Base-by-base conservation (phyloP, 2,329 filamentous ascomycete species). In the Parasarocladium wereldwijsianum region DNA sequence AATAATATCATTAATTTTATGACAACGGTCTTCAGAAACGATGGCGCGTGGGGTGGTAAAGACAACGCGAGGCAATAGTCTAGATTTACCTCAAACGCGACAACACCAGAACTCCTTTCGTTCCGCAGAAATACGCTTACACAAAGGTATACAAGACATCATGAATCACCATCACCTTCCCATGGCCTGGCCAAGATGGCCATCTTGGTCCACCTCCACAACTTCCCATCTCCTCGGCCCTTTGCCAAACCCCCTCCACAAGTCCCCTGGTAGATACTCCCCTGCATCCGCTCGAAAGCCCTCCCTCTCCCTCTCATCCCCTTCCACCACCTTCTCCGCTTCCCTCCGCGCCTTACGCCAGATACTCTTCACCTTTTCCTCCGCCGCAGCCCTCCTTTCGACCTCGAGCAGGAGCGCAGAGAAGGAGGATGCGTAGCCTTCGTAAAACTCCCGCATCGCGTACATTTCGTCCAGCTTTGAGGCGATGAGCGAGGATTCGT, bases 371-470 rank as follows among this genome's bases (percentile, higher is more conserved):
- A 92, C 77, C 37, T 79, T 75, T 18, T 77, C 71, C 43, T 90
- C 80, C 20, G 82, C 71, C 10, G 66, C 60, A 35, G 71, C 72
- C 8, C 90, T 68, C 15, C 90, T 66, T 31, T 79, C 77, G 5
- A 85, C 77, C 50, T 98, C 90, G 2, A 93, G 65, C 15, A 94
- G 66, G 9, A 98, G 60, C 13, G 77, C 75, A 40, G 84, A 79
- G 46, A 98, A 96, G 0, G 85, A 83, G 31, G 73, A 68, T 13
- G 81, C 65, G 44, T 96, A 98, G 12, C 78, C 76, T 36, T 87
- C 79, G 51, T 94, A 96, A 43, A 94, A 83, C n/a, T 70, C 62
- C 8, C 74, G 66, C 43, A 94, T 69, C 14, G 72, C 70, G 30
- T 78, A 73, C 52, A 96, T 77, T 44, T 93, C 83, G 8, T 66